Percentiles rank a stretch among this genome's conserved stretches.
These are phyloP conservation scores for Trichophyton schoenleinii DNA, from an alignment of 2,329 filamentous ascomycete genomes.

Conservation along the genomic window DNA sequence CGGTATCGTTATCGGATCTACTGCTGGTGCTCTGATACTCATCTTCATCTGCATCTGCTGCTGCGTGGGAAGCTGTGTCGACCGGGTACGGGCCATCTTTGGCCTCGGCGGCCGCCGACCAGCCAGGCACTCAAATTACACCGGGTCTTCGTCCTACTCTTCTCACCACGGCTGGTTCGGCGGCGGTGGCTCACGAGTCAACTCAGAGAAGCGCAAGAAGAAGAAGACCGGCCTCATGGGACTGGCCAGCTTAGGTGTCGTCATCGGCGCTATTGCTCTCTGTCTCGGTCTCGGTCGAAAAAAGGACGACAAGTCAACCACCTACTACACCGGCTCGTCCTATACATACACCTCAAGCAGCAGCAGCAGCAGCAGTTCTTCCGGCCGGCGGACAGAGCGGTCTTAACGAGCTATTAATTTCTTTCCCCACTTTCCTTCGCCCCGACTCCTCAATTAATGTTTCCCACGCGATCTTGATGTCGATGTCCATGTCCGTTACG, in stretches of 20 bases:
- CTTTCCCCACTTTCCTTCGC: background rate
- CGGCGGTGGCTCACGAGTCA: constrained; percentile 17
- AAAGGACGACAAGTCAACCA: constrained; percentile 26
- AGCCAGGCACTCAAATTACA: constrained; percentile 22
- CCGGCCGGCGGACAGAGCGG: background rate
- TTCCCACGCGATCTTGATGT: background rate
- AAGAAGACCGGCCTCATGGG: constrained; percentile 25
- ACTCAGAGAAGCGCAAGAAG: constrained; percentile 26
- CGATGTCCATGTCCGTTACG: background rate
- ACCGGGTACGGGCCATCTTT: constrained; percentile 31
- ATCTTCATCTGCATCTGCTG: constrained; percentile 34
- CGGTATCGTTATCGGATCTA: constrained; percentile 39
- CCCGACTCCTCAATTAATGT: background rate
- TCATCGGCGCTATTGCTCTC: constrained; percentile 33
- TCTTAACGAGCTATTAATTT: background rate
- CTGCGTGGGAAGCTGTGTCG: constrained; percentile 32
- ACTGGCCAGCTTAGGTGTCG: constrained; percentile 31
- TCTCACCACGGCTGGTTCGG: constrained; percentile 18
- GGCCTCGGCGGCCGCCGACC: constrained; percentile 26
- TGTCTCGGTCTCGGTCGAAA: constrained; percentile 35
- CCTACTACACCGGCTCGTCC: constrained; percentile 17
- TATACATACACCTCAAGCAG: constrained; percentile 15
- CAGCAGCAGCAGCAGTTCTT: constrained; percentile 24
- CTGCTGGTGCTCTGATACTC: constrained; percentile 34
- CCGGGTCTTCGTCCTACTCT: constrained; percentile 22